These are phyloP conservation scores for Nidula niveotomentosa DNA, from an alignment of 1,284 basidiomycete species.

Conservation along the genomic window DNA sequence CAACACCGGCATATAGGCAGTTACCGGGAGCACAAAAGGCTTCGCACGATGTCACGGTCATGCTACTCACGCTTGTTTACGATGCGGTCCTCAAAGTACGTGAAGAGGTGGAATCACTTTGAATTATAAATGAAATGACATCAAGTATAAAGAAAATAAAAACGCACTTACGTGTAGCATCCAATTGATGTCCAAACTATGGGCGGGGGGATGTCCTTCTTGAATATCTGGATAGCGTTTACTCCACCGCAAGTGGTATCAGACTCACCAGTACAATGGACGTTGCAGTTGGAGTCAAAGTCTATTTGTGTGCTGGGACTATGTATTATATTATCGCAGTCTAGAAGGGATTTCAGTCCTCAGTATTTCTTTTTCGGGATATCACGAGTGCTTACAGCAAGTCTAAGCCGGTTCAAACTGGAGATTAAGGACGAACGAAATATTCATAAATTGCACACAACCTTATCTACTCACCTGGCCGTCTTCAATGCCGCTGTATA, in stretches of 20 bases:
- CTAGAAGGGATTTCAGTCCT: not conserved
- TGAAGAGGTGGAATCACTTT: conserved; percentile 13
- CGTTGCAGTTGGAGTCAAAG: not conserved
- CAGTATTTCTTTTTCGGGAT: not conserved
- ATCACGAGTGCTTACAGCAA: not conserved
- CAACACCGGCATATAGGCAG: conserved; percentile 21
- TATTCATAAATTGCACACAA: no score
- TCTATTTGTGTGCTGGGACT: not conserved
- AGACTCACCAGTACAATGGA: not conserved
- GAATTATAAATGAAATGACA: not conserved
- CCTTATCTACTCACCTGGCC: not conserved
- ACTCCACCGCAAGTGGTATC: not conserved
- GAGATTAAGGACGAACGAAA: not conserved
- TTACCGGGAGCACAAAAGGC: conserved; percentile 12
- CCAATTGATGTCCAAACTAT: not conserved
- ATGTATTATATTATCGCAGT: not conserved
- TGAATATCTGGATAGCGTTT: not conserved
- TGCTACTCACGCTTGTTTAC: conserved; percentile 9
- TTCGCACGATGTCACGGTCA: conserved; percentile 13
- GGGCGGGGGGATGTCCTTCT: not conserved
- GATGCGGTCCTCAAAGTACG: conserved; percentile 12
- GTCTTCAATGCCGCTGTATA: not conserved
- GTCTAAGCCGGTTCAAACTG: not conserved
- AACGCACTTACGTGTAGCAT: conserved; percentile 10
- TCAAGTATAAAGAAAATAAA: not conserved